phyloP scores from a whole-genome alignment of 2,329 filamentous ascomycete genomes.

The Colletotrichum brevisporum region DNA sequence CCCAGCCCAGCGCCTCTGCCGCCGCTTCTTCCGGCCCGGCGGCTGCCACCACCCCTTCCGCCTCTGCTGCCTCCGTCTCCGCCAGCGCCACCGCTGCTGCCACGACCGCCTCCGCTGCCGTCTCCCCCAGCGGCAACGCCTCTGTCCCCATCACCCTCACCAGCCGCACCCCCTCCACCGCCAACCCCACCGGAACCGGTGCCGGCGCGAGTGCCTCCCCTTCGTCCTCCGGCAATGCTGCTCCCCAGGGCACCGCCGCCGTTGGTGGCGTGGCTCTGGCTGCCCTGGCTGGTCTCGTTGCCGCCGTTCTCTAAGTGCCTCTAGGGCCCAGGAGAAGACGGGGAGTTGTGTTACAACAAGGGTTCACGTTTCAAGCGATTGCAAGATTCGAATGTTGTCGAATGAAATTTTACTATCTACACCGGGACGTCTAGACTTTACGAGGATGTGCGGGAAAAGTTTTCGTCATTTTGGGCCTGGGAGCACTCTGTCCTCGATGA shows the following conservation, averaged over 20 bases:
- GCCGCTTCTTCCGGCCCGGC: conserved; percentile 1
- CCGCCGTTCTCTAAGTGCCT: conserved; percentile 23
- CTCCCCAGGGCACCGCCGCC: conserved; percentile 17
- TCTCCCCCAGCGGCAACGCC: conserved; percentile 21
- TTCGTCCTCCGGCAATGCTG: conserved; percentile 26
- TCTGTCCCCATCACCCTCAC: not conserved
- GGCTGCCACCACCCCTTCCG: not conserved
- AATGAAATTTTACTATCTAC: conserved; percentile 11
- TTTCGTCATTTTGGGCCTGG: conserved; percentile 22
- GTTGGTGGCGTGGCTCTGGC: conserved; percentile 31
- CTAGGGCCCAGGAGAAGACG: too few relatives aligned
- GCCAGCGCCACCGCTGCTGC: conserved; percentile 46
- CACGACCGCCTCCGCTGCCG: conserved; percentile 41
- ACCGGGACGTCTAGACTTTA: conserved; percentile 20
- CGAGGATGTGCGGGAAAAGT: conserved; percentile 15
- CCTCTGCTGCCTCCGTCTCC: not conserved
- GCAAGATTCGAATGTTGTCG: not conserved
- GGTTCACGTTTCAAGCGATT: not conserved
- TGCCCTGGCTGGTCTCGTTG: conserved; percentile 33
- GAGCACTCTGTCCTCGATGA: not conserved
- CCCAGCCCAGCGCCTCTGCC: conserved; percentile 5
- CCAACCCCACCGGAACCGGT: conserved; percentile 18
- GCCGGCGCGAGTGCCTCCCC: conserved; percentile 15
- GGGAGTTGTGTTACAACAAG: too few relatives aligned
- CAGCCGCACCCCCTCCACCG: conserved; percentile 12